phyloP scores from a whole-genome alignment of 768 basidiomycete genomes.

The Mrakia frigida region DNA sequence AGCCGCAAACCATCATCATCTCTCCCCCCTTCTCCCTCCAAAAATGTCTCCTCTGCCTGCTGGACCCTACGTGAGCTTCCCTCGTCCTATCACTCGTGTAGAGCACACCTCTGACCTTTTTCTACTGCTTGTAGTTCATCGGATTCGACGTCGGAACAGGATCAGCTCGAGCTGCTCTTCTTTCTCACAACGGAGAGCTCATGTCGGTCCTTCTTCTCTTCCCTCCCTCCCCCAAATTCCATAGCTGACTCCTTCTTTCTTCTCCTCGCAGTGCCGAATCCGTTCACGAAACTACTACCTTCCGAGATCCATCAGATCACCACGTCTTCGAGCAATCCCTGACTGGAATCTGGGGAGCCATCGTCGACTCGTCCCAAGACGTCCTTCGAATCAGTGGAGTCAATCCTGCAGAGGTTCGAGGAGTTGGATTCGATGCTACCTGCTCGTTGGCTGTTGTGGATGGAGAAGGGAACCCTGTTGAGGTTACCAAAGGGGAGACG shows the following conservation, averaged over 20 bases:
- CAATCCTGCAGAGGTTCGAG: slow-evolving; percentile 62
- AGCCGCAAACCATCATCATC: background rate
- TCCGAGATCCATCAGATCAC: slow-evolving; percentile 75
- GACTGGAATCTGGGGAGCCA: slow-evolving; percentile 72
- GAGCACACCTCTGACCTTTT: background rate
- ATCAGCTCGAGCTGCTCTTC: slow-evolving; percentile 79
- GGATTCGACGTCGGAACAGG: slow-evolving; percentile 71
- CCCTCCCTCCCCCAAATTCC: background rate
- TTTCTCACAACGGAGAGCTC: slow-evolving; percentile 62
- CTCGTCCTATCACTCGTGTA: background rate
- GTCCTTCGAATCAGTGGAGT: slow-evolving; percentile 55
- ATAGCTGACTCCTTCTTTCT: slow-evolving; percentile 1
- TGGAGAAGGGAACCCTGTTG: slow-evolving; percentile 64
- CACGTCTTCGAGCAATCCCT: slow-evolving; percentile 97
- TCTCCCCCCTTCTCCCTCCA: background rate
- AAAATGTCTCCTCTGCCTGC: background rate
- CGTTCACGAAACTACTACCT: slow-evolving; percentile 66
- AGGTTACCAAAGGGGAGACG: slow-evolving; percentile 62
- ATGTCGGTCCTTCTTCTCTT: slow-evolving; percentile 43
- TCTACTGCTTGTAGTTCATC: slow-evolving; percentile 43
- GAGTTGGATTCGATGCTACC: slow-evolving; percentile 91
- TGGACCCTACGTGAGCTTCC: background rate
- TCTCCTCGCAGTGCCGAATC: background rate
- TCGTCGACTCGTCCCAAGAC: slow-evolving; percentile 53
- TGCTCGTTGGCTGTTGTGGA: slow-evolving; percentile 88